phyloP scores from a whole-genome alignment of 495 filamentous ascomycete genomes.

The Daldinia loculata region DNA sequence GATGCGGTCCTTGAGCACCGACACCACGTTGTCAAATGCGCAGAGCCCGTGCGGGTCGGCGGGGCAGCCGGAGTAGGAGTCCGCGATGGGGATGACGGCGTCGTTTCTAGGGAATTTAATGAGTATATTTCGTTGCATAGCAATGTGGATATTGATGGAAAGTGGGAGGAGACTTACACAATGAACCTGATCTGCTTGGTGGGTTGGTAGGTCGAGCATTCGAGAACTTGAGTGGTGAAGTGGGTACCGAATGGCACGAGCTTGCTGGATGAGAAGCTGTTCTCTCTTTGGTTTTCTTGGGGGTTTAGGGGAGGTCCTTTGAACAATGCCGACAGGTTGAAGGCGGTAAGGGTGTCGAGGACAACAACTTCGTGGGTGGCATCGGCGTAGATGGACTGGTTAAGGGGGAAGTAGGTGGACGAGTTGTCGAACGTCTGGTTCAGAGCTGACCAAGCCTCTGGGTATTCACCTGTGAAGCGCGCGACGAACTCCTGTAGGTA shows the following conservation, averaged over 20 bases:
- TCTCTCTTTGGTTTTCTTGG: constrained; percentile 36
- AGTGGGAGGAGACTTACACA: constrained; percentile 26
- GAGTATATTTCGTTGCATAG: background rate
- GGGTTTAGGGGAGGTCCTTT: constrained; percentile 44
- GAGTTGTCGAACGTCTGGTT: constrained; percentile 59
- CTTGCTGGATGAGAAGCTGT: constrained; percentile 49
- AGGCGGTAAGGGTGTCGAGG: constrained; percentile 56
- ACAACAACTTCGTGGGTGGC: constrained; percentile 61
- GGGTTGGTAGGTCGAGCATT: constrained; percentile 42
- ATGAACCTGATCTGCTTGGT: constrained; percentile 46
- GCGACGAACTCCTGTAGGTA: constrained; percentile 69
- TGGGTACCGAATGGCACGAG: constrained; percentile 44
- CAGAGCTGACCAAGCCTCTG: constrained; percentile 60
- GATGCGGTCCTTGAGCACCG: constrained; percentile 42
- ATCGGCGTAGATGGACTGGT: constrained; percentile 58
- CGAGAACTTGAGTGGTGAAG: constrained; percentile 44
- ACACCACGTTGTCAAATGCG: constrained; percentile 45
- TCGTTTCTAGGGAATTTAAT: constrained; percentile 35
- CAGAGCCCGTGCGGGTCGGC: constrained; percentile 42
- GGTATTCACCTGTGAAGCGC: constrained; percentile 61
- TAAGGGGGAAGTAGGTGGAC: constrained; percentile 53
- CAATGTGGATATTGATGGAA: background rate
- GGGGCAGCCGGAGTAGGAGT: constrained; percentile 41
- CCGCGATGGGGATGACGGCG: constrained; percentile 43
- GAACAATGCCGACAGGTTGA: constrained; percentile 50